Evolutionary conservation across 495 filamentous ascomycete species (phyloP).

Genomic region (Penicillium arizonense): DNA sequence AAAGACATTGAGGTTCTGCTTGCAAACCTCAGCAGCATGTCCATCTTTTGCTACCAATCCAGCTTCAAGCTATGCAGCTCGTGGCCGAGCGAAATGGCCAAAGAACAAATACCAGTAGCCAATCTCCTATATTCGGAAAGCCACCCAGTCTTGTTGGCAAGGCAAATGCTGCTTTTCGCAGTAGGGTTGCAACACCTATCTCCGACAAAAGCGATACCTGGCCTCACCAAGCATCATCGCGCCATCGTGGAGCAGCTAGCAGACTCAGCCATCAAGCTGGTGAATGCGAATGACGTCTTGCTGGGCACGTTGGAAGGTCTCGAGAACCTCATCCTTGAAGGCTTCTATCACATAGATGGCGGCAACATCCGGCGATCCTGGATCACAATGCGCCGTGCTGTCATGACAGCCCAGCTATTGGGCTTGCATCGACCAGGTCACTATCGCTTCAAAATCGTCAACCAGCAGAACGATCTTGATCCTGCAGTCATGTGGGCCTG

Average conservation of each 20-base stretch:
- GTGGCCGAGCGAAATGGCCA: neutral
- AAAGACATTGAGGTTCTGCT: neutral
- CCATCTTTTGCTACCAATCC: neutral
- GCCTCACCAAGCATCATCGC: conserved; percentile 13
- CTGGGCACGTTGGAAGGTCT: conserved; percentile 44
- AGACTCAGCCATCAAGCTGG: conserved; percentile 36
- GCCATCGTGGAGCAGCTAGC: conserved; percentile 32
- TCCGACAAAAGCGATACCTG: neutral
- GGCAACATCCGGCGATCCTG: conserved; percentile 46
- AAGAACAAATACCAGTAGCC: neutral
- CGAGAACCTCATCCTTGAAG: conserved; percentile 50
- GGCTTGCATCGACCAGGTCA: neutral
- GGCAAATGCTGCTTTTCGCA: conserved; percentile 23
- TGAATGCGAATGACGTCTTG: conserved; percentile 47
- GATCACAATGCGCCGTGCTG: conserved; percentile 39
- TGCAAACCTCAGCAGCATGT: neutral
- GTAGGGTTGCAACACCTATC: conserved; percentile 1
- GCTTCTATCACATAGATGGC: conserved; percentile 40
- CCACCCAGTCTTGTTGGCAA: conserved; percentile 26
- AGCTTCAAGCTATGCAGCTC: neutral
- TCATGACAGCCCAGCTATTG: neutral
- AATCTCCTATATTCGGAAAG: neutral
- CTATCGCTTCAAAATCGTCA: neutral
- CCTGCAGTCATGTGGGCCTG: neutral
- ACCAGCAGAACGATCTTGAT: neutral